Conservation (phyloP, 345 rosid genomes). For the Angophora floribunda region DNA sequence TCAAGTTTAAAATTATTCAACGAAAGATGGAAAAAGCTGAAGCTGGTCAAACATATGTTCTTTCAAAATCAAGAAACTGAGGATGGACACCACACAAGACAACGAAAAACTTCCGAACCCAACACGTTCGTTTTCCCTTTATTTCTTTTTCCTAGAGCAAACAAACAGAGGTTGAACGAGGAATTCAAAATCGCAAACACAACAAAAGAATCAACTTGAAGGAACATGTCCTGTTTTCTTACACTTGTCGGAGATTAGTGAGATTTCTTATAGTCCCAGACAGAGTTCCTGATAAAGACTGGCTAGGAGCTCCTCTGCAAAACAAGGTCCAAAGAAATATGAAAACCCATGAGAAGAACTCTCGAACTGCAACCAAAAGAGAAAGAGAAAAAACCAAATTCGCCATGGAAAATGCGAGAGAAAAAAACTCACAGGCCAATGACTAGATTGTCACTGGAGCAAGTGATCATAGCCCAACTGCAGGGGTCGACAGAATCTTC, state of each 20-base stretch:
- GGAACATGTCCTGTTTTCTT: constrained; percentile 3
- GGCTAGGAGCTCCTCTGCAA: constrained; percentile 87
- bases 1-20: not conserved
- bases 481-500: constrained; percentile 95
- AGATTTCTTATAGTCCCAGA: constrained; percentile 70
- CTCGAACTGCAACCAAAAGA: not conserved
- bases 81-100: not conserved
- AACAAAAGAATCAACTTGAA: not conserved
- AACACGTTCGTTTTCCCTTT: not conserved
- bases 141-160: not conserved
- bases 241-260: constrained; percentile 91
- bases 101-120: not conserved
- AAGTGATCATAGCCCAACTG: constrained; percentile 94
- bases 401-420: not conserved
- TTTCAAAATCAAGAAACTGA: not conserved
- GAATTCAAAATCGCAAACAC: not conserved
- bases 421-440: constrained; percentile 52
- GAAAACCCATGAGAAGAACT: not conserved
- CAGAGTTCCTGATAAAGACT: constrained; percentile 79
- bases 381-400: not conserved
- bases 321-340: not conserved
- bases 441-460: constrained; percentile 76
- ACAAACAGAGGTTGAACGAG: not conserved
- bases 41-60: not conserved
- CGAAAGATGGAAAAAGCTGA: not conserved